Conservation (phyloP, 2,329 filamentous ascomycete species). For the Fusarium piperis region DNA sequence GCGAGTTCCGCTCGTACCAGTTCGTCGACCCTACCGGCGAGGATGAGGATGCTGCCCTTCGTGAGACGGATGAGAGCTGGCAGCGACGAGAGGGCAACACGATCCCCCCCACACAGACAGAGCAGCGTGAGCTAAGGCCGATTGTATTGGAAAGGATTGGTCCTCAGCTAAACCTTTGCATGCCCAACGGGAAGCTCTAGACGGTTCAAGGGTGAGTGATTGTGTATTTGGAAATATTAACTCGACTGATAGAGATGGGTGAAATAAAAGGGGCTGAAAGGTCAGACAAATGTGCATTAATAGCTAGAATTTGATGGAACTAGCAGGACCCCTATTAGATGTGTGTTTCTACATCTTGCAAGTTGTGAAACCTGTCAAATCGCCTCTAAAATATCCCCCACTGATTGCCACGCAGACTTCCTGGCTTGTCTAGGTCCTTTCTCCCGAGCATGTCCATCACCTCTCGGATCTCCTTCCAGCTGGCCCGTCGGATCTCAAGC, state of each 20-base stretch:
- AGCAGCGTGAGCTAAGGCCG: slow-evolving; percentile 57
- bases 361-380: neutral
- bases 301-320: neutral
- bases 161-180: slow-evolving; percentile 45
- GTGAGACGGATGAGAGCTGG: slow-evolving; percentile 62
- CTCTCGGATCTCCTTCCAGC: slow-evolving; percentile 44
- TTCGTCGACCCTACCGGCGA: slow-evolving; percentile 65
- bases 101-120: slow-evolving; percentile 54
- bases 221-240: neutral
- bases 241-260: neutral
- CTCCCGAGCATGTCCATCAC: slow-evolving; percentile 40
- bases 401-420: neutral
- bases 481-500: slow-evolving; percentile 39
- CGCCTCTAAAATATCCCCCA: neutral
- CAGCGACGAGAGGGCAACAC: slow-evolving; percentile 53
- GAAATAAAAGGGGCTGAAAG: neutral
- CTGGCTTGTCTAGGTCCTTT: slow-evolving; percentile 41
- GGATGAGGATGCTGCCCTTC: slow-evolving; percentile 58
- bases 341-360: neutral
- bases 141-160: slow-evolving; percentile 50
- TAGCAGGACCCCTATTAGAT: neutral
- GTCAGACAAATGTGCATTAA: neutral
- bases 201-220: neutral
- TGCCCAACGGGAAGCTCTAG: slow-evolving; percentile 12
- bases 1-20: slow-evolving; percentile 74